Evolutionary conservation across 768 basidiomycete genomes (phyloP).

Genomic region (Lactifluus volemus): DNA sequence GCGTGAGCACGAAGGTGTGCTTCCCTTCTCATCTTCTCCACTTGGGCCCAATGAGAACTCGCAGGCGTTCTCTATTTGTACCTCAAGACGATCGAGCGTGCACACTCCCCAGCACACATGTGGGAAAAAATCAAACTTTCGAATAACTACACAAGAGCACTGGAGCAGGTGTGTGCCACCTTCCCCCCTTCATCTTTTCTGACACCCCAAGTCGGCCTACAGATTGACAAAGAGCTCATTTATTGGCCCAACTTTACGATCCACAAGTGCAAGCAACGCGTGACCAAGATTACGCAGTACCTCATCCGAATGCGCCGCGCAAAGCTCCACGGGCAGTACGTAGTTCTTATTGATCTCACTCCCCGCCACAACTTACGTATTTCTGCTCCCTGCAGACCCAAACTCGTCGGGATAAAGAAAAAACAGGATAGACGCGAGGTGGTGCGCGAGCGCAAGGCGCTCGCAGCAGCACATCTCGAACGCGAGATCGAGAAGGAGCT

Average conservation of each 20-base stretch:
- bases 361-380: neutral
- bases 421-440: slow-evolving; percentile 92
- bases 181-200: neutral
- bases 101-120: slow-evolving; percentile 93
- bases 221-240: slow-evolving; percentile 95
- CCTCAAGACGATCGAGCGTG: slow-evolving; percentile 95
- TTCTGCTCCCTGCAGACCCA: slow-evolving; percentile 50
- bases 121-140: slow-evolving; percentile 94
- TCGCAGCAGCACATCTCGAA: slow-evolving; percentile 92
- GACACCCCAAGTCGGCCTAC: neutral
- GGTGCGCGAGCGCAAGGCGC: slow-evolving; percentile 89
- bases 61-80: slow-evolving; percentile 84
- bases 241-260: slow-evolving; percentile 98
- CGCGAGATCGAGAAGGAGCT: slow-evolving; percentile 94
- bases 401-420: slow-evolving; percentile 92
- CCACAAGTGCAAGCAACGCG: slow-evolving; percentile 98
- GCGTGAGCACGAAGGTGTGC: slow-evolving; percentile 82
- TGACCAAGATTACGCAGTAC: slow-evolving; percentile 99
- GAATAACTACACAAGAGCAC: slow-evolving; percentile 89
- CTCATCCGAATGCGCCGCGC: slow-evolving; percentile 96
- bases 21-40: neutral
- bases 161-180: slow-evolving; percentile 68
- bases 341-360: slow-evolving; percentile 8
- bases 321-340: slow-evolving; percentile 79
- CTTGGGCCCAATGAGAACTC: neutral